Conservation (phyloP, 1,139 yeast genomes). For the Saccharomyces pastorianus region DNA sequence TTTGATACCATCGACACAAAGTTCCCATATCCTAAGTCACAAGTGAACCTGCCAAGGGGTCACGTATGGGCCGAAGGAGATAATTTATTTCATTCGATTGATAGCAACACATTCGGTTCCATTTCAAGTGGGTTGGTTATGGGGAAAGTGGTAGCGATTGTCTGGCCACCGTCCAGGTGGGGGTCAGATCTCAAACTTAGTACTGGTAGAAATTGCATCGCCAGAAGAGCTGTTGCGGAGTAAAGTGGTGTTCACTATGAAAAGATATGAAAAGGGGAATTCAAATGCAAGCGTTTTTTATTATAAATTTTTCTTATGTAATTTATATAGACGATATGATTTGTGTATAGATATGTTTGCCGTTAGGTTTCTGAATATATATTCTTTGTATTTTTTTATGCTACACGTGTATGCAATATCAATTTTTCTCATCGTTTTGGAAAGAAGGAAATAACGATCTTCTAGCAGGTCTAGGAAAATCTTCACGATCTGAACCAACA, state of each 20-base stretch:
- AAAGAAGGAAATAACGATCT: conserved; percentile 10
- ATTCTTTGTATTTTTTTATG: not conserved
- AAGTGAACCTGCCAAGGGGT: conserved; percentile 59
- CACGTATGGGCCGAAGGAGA: conserved; percentile 97
- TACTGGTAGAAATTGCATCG: conserved; percentile 21
- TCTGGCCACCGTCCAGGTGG: conserved; percentile 62
- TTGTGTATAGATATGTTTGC: not conserved
- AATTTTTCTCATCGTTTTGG: conserved; percentile 10
- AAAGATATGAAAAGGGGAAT: not conserved
- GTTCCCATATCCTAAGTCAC: conserved; percentile 55
- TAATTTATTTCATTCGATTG: conserved; percentile 68
- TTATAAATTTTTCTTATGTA: not conserved
- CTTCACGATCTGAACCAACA: not conserved
- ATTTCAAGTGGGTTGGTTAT: conserved; percentile 67
- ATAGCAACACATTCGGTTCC: conserved; percentile 81
- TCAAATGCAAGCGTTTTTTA: not conserved
- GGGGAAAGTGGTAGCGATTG: conserved; percentile 57
- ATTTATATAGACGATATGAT: not conserved
- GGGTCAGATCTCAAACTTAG: conserved; percentile 30
- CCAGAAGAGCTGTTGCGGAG: conserved; percentile 3
- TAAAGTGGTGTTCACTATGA: not conserved
- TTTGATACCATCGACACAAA: conserved; percentile 61
- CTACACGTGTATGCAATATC: not conserved
- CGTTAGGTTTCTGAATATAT: not conserved
- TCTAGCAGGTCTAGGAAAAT: conserved; percentile 9